phyloP scores from a whole-genome alignment of 2,329 filamentous ascomycete species.

The Stachybotrys elegans region DNA sequence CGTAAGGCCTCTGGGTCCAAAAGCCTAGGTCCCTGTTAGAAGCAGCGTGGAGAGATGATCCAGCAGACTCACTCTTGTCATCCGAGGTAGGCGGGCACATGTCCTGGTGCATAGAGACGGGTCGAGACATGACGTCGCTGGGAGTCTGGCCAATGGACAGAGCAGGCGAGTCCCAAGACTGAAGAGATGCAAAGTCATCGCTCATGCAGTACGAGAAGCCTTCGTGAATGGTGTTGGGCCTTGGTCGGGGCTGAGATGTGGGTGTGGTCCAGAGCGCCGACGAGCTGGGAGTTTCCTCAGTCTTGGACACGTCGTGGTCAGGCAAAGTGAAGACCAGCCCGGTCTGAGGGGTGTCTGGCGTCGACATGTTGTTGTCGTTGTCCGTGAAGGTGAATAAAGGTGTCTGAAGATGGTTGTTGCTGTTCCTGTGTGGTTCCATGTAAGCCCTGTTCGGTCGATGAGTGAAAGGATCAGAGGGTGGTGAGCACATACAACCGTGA shows the following conservation, averaged over 20 bases:
- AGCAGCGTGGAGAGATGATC: constrained; percentile 1
- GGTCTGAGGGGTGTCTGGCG: constrained; percentile 38
- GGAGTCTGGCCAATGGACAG: constrained; percentile 46
- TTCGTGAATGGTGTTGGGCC: constrained; percentile 57
- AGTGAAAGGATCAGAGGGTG: constrained; percentile 16
- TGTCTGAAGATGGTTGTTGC: constrained; percentile 34
- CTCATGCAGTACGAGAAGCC: constrained; percentile 55
- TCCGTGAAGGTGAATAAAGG: constrained; percentile 44
- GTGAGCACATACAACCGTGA: constrained; percentile 43
- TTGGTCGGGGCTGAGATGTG: constrained; percentile 44
- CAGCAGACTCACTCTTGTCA: constrained; percentile 40
- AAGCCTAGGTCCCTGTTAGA: constrained; percentile 18
- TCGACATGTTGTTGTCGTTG: constrained; percentile 41
- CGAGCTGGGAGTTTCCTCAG: constrained; percentile 40
- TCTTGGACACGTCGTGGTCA: constrained; percentile 43
- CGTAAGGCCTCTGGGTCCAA: constrained; percentile 52
- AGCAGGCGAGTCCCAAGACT: constrained; percentile 53
- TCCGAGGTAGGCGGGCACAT: constrained; percentile 47
- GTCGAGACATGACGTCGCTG: constrained; percentile 47
- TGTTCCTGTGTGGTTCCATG: constrained; percentile 11
- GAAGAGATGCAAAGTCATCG: constrained; percentile 46
- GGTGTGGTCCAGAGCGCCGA: constrained; percentile 52
- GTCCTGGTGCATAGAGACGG: constrained; percentile 54
- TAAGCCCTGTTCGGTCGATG: constrained; percentile 13
- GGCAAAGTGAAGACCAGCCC: constrained; percentile 39